Base-by-base conservation (phyloP, 2,329 filamentous ascomycete genomes). In the Pyrenophora teres region DNA sequence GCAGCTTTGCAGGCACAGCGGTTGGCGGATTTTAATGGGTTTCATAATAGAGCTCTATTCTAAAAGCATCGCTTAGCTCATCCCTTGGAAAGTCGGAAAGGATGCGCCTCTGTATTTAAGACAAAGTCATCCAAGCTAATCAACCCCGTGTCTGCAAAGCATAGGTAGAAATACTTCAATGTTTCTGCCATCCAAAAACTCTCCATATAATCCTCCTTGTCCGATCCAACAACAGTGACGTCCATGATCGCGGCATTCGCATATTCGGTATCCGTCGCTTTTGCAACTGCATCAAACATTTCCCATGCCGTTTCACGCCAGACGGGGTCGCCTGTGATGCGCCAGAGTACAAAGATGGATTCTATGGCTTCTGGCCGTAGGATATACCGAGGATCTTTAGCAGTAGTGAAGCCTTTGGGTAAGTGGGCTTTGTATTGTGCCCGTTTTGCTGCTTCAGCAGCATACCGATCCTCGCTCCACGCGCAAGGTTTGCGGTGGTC, bases 281-380 rank as follows among this genome's bases (percentile, higher is more conserved):
- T 65, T 9, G 70, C 63, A 37, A 80, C 74, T 3, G 71, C 62
- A 12, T 61, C 59, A 54, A 79, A 80, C 77, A 81, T 80, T 3
- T 76, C 68, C 78, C 78, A 81, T 4, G 78, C 78, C 10, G 67
- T 68, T 5, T 80, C 76, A 19, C 74, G 63, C 30, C 75, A 73
- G 48, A 64, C 70, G 19, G 71, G 71, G 45, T 83, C 76, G 6
- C 82, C 83, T 0, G 82, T 85, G 50, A 83, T 80, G 38, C 83
- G 80, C 63, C 84, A 84, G 63, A 85, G 73, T 59, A 85, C 76
- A 65, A 85, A 85, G 8, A 85, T 77, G 2, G 78, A 81, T 62
- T 86, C 83, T 50, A 86, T 82, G 2, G 83, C 82, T 67, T 86
- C 83, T 0, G 83, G 79, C 4, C 78, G 72, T 1, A 81, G 69